Percentiles rank a stretch among this genome's conserved stretches.
phyloP scores from a whole-genome alignment of 2,329 filamentous ascomycete species.

The Verruconis gallopava region DNA sequence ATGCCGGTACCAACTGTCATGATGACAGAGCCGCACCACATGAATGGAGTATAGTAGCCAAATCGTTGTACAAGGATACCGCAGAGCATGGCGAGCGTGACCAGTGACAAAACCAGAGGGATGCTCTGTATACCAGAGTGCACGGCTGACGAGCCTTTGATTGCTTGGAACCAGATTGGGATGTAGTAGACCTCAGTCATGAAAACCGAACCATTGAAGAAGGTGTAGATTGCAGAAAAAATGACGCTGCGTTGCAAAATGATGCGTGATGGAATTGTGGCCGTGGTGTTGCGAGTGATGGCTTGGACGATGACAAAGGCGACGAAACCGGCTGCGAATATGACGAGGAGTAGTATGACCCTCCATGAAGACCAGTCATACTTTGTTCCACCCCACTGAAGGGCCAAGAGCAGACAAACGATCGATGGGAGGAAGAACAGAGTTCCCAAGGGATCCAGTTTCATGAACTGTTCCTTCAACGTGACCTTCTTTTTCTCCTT shows the following conservation, averaged over 20 bases:
- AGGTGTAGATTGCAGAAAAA: constrained; percentile 5
- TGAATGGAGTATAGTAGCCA: constrained; percentile 25
- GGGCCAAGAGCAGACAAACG: constrained; percentile 21
- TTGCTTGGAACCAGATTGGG: constrained; percentile 31
- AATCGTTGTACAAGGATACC: constrained; percentile 23
- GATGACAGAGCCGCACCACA: constrained; percentile 22
- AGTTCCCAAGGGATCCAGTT: constrained; percentile 24
- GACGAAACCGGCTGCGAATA: constrained; percentile 9
- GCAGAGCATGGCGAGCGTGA: constrained; percentile 20
- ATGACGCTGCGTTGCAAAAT: constrained; percentile 9
- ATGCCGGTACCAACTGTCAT: constrained; percentile 26
- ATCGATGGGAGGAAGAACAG: constrained; percentile 22
- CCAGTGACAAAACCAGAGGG: constrained; percentile 26
- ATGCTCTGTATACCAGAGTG: constrained; percentile 22
- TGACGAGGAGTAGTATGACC: constrained; percentile 14
- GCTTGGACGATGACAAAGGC: constrained; percentile 16
- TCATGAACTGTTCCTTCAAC: constrained; percentile 10
- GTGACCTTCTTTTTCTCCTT: constrained; percentile 8
- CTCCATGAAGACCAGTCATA: constrained; percentile 13
- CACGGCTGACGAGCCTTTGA: constrained; percentile 27
- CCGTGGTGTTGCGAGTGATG: constrained; percentile 12
- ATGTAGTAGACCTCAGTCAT: constrained; percentile 14
- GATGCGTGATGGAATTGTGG: constrained; percentile 17
- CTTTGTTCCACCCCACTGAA: constrained; percentile 24
- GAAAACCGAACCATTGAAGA: constrained; percentile 4